Conservation (phyloP, 2,329 filamentous ascomycete genomes). For the Xylaria sp. region DNA sequence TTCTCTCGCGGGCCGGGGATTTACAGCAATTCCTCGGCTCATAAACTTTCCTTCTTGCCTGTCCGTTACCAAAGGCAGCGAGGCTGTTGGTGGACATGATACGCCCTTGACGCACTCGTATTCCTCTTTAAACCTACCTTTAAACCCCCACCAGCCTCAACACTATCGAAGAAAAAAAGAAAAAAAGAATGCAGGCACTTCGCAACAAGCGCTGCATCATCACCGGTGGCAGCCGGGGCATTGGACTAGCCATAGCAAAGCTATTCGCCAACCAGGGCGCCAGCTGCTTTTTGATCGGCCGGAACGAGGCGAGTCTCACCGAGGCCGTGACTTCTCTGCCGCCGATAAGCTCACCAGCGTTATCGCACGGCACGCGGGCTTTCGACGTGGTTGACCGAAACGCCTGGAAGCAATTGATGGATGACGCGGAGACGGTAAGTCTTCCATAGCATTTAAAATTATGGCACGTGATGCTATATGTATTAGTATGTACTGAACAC, state of each 20-base stretch:
- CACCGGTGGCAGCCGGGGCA: constrained; percentile 73
- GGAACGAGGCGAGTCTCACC: constrained; percentile 54
- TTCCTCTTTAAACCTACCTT: not conserved
- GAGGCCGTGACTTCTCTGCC: constrained; percentile 45
- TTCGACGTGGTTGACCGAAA: constrained; percentile 33
- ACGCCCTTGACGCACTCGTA: not conserved
- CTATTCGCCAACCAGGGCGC: constrained; percentile 69
- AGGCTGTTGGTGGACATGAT: not conserved
- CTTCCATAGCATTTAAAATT: not conserved
- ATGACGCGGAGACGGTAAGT: not conserved
- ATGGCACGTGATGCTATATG: not conserved
- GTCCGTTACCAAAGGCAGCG: too few relatives aligned
- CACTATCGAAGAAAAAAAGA: too few relatives aligned
- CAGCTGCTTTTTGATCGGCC: constrained; percentile 65
- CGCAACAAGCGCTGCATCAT: constrained; percentile 62
- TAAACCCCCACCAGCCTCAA: not conserved
- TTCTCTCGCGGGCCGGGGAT: too few relatives aligned
- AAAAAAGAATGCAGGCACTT: constrained; percentile 39
- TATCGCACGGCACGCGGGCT: constrained; percentile 17
- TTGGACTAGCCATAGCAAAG: constrained; percentile 70
- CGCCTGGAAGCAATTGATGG: constrained; percentile 26
- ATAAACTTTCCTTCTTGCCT: too few relatives aligned
- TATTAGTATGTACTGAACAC: constrained; percentile 4
- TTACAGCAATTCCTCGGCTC: too few relatives aligned
- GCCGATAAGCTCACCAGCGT: not conserved